phyloP scores from a whole-genome alignment of 495 filamentous ascomycete species.

The Talaromyces thailandensis region DNA sequence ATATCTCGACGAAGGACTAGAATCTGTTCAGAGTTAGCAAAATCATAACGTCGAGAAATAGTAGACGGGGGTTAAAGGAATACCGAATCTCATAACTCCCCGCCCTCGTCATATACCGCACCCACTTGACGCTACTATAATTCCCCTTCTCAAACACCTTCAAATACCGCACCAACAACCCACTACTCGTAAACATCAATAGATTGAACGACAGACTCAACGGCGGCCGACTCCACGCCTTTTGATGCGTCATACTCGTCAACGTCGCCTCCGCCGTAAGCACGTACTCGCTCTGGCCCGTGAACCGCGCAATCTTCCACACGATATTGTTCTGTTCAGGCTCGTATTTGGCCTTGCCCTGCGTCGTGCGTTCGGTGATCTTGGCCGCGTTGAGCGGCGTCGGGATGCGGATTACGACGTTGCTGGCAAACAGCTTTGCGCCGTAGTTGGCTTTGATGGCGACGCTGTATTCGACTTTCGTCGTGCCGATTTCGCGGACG shows the following conservation, averaged over 20 bases:
- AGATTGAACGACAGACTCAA: constrained; percentile 85
- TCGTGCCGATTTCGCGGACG: constrained; percentile 93
- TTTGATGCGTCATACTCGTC: constrained; percentile 96
- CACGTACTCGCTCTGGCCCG: constrained; percentile 90
- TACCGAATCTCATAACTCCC: constrained; percentile 52
- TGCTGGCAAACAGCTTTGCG: constrained; percentile 92
- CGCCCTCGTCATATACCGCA: constrained; percentile 97
- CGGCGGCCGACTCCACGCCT: constrained; percentile 92
- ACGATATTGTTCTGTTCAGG: constrained; percentile 96
- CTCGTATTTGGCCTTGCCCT: constrained; percentile 98
- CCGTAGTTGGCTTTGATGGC: constrained; percentile 96
- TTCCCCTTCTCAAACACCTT: constrained; percentile 99
- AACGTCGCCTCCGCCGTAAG: constrained; percentile 88
- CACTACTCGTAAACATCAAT: constrained; percentile 95
- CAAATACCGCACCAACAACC: constrained; percentile 85
- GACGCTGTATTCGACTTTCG: constrained; percentile 98
- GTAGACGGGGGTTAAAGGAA: not conserved
- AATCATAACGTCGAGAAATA: not conserved
- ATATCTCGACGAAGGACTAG: not conserved
- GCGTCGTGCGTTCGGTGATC: constrained; percentile 86
- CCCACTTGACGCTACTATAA: constrained; percentile 98
- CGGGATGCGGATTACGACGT: constrained; percentile 91
- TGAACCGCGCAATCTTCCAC: constrained; percentile 98
- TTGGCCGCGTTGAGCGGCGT: constrained; percentile 94
- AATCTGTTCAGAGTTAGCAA: not conserved